phyloP scores from a whole-genome alignment of 352 stramenopile species.

The Hyaloperonospora arabidopsidis region DNA sequence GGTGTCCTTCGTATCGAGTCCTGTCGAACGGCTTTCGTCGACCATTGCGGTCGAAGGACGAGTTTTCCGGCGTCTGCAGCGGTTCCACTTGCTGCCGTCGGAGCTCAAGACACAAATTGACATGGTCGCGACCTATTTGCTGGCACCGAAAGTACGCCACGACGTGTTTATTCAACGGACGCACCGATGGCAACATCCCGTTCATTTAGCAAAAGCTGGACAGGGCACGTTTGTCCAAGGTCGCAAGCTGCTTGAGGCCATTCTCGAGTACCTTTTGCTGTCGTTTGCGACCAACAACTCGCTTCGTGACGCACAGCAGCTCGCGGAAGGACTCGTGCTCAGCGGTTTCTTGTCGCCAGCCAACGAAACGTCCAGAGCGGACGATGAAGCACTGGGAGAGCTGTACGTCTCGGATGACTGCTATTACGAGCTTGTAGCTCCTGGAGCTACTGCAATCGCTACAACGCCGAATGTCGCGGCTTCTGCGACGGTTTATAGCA shows the following conservation, averaged over 20 bases:
- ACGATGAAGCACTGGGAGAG: slow-evolving; percentile 17
- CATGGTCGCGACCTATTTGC: slow-evolving; percentile 29
- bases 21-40: neutral
- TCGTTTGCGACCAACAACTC: slow-evolving; percentile 27
- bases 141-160: slow-evolving; percentile 23
- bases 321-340: slow-evolving; percentile 30
- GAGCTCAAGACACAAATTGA: slow-evolving; percentile 29
- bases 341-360: slow-evolving; percentile 30
- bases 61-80: slow-evolving; percentile 32
- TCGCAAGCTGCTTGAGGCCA: slow-evolving; percentile 27
- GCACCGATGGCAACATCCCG: slow-evolving; percentile 29
- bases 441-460: slow-evolving; percentile 16
- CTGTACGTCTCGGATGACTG: slow-evolving; percentile 27
- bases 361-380: slow-evolving; percentile 14
- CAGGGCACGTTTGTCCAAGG: slow-evolving; percentile 32
- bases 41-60: slow-evolving; percentile 20
- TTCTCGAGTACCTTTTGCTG: slow-evolving; percentile 25
- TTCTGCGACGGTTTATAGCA: slow-evolving; percentile 11
- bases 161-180: slow-evolving; percentile 22
- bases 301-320: slow-evolving; percentile 21
- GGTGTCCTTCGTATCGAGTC: slow-evolving; percentile 3
- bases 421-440: slow-evolving; percentile 49
- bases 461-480: slow-evolving; percentile 7
- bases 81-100: slow-evolving; percentile 27
- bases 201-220: slow-evolving; percentile 19